Conservation (phyloP, 2,329 filamentous ascomycete genomes). For the Fonsecaea nubica region DNA sequence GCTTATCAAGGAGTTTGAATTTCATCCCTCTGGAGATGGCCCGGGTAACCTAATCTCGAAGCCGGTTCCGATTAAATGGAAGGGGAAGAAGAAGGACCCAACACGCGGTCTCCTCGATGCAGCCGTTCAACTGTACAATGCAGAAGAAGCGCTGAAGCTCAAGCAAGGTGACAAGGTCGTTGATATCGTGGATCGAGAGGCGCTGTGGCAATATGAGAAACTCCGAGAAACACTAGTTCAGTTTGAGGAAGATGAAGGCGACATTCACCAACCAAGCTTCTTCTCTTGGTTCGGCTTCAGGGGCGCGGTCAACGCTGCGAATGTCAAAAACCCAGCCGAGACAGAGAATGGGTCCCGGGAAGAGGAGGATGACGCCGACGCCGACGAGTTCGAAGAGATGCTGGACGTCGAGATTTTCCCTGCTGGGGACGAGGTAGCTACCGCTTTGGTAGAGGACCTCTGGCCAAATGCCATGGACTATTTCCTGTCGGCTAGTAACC, state of each 20-base stretch:
- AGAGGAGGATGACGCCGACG: constrained; percentile 46
- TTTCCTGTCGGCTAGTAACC: constrained; percentile 32
- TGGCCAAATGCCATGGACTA: constrained; percentile 40
- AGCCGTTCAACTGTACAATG: constrained; percentile 72
- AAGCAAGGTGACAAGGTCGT: constrained; percentile 33
- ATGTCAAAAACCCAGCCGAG: constrained; percentile 66
- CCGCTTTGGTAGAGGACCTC: constrained; percentile 82
- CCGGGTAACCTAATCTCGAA: constrained; percentile 82
- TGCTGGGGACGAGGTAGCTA: constrained; percentile 81
- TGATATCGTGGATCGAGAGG: constrained; percentile 38
- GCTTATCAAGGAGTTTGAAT: constrained; percentile 92
- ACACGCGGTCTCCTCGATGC: constrained; percentile 80
- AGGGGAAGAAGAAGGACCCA: constrained; percentile 79
- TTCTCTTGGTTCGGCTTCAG: constrained; percentile 88
- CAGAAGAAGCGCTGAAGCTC: constrained; percentile 54
- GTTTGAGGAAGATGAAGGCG: constrained; percentile 42
- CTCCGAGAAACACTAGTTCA: constrained; percentile 45
- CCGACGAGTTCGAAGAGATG: constrained; percentile 65
- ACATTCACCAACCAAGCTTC: constrained; percentile 66
- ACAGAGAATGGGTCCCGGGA: constrained; percentile 57
- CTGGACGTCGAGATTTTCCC: constrained; percentile 83
- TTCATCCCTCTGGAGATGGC: constrained; percentile 61
- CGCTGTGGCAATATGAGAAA: constrained; percentile 41
- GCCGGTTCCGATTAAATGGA: constrained; percentile 88
- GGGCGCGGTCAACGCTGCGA: constrained; percentile 73